phyloP scores from a whole-genome alignment of 2,329 filamentous ascomycete species.

The Colletotrichum zoysiae region DNA sequence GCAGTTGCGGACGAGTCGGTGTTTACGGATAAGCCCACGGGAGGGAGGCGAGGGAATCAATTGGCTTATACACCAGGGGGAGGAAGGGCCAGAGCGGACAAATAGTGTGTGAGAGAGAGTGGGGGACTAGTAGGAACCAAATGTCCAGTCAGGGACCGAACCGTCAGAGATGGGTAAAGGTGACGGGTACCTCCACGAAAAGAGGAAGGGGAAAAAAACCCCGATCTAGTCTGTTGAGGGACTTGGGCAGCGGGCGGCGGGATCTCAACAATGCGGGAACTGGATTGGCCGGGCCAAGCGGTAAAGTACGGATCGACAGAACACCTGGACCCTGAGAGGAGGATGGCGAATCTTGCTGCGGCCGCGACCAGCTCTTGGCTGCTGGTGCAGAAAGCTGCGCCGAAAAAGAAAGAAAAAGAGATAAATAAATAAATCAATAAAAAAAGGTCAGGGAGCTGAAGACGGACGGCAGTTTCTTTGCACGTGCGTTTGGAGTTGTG shows the following conservation, averaged over 20 bases:
- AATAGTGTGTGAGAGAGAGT: not conserved
- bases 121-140: not conserved
- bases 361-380: not conserved
- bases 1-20: conserved; percentile 24
- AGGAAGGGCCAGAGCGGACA: not conserved
- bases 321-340: conserved; percentile 33
- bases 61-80: conserved; percentile 36
- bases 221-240: conserved; percentile 37
- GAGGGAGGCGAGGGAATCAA: conserved; percentile 38
- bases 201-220: conserved; percentile 7
- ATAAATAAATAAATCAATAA: no score
- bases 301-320: conserved; percentile 25
- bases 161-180: not conserved
- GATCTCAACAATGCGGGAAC: conserved; percentile 38
- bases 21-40: conserved; percentile 35
- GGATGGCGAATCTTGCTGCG: conserved; percentile 11
- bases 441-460: not conserved
- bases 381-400: not conserved
- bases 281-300: conserved; percentile 32
- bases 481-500: conserved; percentile 6
- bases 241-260: conserved; percentile 25
- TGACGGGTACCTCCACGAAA: conserved; percentile 26
- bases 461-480: not conserved
- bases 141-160: conserved; percentile 5
- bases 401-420: no score